Evolutionary conservation across 345 rosid species (phyloP).

Genomic region (Salix exigua): DNA sequence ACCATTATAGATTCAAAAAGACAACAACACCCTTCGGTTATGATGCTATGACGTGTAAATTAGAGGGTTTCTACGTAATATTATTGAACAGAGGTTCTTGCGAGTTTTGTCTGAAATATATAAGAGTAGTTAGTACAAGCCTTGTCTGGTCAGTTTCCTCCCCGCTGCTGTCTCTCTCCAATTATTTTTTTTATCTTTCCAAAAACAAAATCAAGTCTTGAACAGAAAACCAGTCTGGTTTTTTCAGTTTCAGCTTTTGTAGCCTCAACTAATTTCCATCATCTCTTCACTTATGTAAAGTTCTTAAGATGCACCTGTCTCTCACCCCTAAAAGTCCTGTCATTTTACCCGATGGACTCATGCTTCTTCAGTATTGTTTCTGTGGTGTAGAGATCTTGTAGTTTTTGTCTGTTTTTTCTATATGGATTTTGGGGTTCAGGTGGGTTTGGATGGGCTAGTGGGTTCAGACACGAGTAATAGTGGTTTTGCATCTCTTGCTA

Average conservation of each 20-base stretch:
- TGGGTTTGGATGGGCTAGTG: conserved; percentile 45
- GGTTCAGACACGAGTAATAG: conserved; percentile 29
- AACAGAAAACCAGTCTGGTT: conserved; percentile 20
- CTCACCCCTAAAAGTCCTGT: conserved; percentile 10
- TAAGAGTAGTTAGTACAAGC: conserved; percentile 10
- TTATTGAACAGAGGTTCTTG: background rate
- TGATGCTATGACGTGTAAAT: background rate
- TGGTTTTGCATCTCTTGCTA: conserved; percentile 30
- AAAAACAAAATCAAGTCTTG: conserved; percentile 11
- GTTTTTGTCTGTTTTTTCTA: conserved; percentile 9
- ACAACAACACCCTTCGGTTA: background rate
- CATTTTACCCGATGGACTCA: background rate
- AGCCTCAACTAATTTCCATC: background rate
- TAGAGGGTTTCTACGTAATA: background rate
- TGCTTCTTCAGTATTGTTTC: conserved; percentile 12
- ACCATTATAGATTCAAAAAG: background rate
- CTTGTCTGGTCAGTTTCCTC: conserved; percentile 19
- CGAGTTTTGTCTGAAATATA: conserved; percentile 16
- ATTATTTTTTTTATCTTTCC: conserved; percentile 32
- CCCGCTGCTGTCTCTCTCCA: conserved; percentile 19
- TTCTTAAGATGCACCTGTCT: conserved; percentile 11
- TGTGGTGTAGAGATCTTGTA: conserved; percentile 14
- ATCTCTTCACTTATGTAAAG: background rate
- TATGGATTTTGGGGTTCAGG: conserved; percentile 52
- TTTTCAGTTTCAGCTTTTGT: conserved; percentile 18